phyloP scores from a whole-genome alignment of 2,329 filamentous ascomycete species.

The Diplocarpon mali region DNA sequence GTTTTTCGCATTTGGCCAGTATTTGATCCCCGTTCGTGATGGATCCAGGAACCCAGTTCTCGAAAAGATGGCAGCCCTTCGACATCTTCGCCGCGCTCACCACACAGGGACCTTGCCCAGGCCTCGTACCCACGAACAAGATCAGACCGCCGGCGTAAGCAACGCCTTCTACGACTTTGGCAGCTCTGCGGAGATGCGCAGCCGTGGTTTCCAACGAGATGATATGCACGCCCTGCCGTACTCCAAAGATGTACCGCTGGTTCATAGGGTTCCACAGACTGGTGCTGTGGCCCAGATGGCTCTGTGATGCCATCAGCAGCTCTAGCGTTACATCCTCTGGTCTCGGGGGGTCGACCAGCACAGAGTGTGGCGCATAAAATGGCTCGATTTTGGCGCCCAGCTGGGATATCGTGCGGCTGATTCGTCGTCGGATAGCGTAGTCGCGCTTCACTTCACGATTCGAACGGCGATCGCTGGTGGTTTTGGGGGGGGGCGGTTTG shows the following conservation, averaged over 20 bases:
- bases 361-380: slow-evolving; percentile 53
- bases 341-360: slow-evolving; percentile 61
- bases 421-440: slow-evolving; percentile 21
- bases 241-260: slow-evolving; percentile 85
- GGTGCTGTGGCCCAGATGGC: slow-evolving; percentile 82
- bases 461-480: neutral
- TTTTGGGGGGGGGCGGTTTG: neutral
- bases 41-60: slow-evolving; percentile 81
- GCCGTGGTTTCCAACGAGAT: slow-evolving; percentile 85
- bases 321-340: slow-evolving; percentile 81
- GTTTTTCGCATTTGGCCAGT: slow-evolving; percentile 55
- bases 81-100: slow-evolving; percentile 71
- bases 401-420: slow-evolving; percentile 35
- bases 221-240: slow-evolving; percentile 81
- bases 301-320: slow-evolving; percentile 76
- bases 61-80: slow-evolving; percentile 77
- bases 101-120: slow-evolving; percentile 70
- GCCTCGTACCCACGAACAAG: slow-evolving; percentile 80
- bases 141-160: slow-evolving; percentile 73
- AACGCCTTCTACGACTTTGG: slow-evolving; percentile 84
- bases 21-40: slow-evolving; percentile 93
- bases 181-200: slow-evolving; percentile 80
- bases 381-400: slow-evolving; percentile 39
- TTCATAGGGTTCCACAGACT: slow-evolving; percentile 93
- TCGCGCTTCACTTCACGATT: slow-evolving; percentile 10